phyloP scores from a whole-genome alignment of 2,329 filamentous ascomycete genomes.

The Colletotrichum endophyticum region DNA sequence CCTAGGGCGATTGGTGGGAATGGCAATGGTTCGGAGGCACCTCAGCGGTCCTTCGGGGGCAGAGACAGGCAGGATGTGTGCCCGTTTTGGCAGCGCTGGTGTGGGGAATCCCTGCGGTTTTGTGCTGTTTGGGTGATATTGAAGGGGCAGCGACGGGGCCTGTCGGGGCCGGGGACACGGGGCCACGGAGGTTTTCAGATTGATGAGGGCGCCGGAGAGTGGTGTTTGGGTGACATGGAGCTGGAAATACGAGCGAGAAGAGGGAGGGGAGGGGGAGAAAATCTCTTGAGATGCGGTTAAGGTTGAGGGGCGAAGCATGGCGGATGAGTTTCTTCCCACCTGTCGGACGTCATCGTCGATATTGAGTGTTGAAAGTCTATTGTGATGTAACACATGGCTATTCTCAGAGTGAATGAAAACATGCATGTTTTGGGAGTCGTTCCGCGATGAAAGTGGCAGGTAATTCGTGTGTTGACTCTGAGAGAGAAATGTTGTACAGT shows the following conservation, averaged over 20 bases:
- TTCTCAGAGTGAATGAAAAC: not conserved
- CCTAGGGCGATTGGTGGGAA: constrained; percentile 11
- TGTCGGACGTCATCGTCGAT: not conserved
- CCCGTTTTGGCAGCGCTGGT: not conserved
- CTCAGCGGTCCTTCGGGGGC: not conserved
- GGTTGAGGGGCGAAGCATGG: not conserved
- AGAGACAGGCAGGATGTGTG: not conserved
- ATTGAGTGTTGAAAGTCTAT: not conserved
- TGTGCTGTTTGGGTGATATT: constrained; percentile 10
- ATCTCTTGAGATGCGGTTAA: not conserved
- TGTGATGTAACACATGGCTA: not conserved
- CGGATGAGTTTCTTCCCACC: not conserved
- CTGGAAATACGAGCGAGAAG: not conserved
- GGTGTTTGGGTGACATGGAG: not conserved
- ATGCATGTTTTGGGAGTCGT: not conserved
- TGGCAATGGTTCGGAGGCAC: not conserved
- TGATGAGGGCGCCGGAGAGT: not conserved
- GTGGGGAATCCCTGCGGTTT: constrained; percentile 7
- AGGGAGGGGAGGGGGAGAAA: not conserved
- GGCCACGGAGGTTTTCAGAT: not conserved
- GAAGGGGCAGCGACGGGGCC: constrained; percentile 6
- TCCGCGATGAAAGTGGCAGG: not conserved
- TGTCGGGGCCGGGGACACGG: not conserved
- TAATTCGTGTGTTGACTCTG: not conserved
- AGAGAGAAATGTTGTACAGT: not conserved